Conservation (phyloP, 805 yeast species). For the Saccharomycopsis sp. region DNA sequence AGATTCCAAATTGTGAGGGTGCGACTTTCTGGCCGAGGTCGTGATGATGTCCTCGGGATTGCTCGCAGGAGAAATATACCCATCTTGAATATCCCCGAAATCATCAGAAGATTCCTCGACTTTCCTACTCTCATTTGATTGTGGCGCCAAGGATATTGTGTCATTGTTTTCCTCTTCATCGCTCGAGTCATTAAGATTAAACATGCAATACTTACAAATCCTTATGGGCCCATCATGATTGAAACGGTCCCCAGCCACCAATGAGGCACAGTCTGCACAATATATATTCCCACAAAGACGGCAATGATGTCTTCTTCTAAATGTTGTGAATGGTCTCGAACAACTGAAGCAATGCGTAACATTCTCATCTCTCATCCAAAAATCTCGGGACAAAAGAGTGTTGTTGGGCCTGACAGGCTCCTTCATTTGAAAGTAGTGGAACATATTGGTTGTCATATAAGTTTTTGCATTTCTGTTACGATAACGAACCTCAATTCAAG, state of each 20-base stretch:
- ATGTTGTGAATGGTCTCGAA: slow-evolving; percentile 70
- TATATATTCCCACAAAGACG: slow-evolving; percentile 94
- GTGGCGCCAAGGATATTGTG: neutral
- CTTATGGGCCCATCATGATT: slow-evolving; percentile 60
- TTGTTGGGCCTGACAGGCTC: slow-evolving; percentile 9
- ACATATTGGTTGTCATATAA: neutral
- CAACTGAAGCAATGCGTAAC: slow-evolving; percentile 84
- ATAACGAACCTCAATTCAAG: no score
- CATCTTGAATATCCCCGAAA: no score
- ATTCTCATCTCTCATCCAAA: slow-evolving; percentile 95
- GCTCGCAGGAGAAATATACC: no score
- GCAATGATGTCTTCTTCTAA: slow-evolving; percentile 90
- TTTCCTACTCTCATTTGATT: neutral
- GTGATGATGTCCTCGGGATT: no score
- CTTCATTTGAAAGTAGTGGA: slow-evolving; percentile 5
- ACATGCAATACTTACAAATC: slow-evolving; percentile 69
- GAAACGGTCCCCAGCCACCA: slow-evolving; percentile 58
- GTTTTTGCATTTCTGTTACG: no score
- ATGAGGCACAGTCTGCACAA: slow-evolving; percentile 71
- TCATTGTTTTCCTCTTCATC: slow-evolving; percentile 16
- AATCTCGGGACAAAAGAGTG: slow-evolving; percentile 41
- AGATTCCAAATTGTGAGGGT: no score
- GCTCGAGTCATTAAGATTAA: slow-evolving; percentile 26
- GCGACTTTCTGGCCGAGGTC: no score
- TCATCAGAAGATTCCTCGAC: no score